phyloP scores from a whole-genome alignment of 805 yeast species.

The Hanseniaspora lachancei region DNA sequence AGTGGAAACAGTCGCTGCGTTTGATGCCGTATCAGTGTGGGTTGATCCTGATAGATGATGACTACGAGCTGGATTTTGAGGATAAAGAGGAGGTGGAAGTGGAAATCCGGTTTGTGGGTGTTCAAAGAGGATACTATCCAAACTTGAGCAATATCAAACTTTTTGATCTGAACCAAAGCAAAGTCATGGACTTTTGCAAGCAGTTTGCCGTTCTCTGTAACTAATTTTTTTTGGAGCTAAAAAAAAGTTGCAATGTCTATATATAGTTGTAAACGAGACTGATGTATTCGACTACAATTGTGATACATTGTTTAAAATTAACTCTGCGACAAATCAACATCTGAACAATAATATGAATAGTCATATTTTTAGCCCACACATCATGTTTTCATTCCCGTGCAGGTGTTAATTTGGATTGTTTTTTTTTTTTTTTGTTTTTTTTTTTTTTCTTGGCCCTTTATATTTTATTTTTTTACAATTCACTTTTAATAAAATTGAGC shows the following conservation, averaged over 20 bases:
- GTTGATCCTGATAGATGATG: conserved; percentile 25
- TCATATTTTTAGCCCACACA: too few species aligned
- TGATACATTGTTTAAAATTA: too few species aligned
- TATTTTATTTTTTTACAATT: too few species aligned
- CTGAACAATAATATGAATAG: too few species aligned
- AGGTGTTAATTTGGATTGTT: neutral
- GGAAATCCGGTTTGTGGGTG: conserved; percentile 22
- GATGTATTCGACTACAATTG: too few species aligned
- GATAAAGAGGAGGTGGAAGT: conserved; percentile 22
- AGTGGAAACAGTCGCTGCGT: conserved; percentile 18
- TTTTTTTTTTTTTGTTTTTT: neutral
- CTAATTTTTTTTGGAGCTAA: too few species aligned
- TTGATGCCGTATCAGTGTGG: conserved; percentile 21
- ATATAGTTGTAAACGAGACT: too few species aligned
- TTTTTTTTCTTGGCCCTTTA: too few species aligned
- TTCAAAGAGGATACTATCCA: conserved; percentile 24
- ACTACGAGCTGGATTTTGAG: conserved; percentile 19
- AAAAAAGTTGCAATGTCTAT: too few species aligned
- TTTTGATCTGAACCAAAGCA: conserved; percentile 23
- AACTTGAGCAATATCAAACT: conserved; percentile 24
- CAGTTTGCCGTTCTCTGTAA: conserved; percentile 21
- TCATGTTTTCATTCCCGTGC: too few species aligned
- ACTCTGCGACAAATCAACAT: too few species aligned
- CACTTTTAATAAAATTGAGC: too few species aligned
- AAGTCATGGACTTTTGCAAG: conserved; percentile 23